These are phyloP conservation scores for Amorphotheca resinae DNA, from an alignment of 495 filamentous ascomycete genomes.

Conservation along the genomic window DNA sequence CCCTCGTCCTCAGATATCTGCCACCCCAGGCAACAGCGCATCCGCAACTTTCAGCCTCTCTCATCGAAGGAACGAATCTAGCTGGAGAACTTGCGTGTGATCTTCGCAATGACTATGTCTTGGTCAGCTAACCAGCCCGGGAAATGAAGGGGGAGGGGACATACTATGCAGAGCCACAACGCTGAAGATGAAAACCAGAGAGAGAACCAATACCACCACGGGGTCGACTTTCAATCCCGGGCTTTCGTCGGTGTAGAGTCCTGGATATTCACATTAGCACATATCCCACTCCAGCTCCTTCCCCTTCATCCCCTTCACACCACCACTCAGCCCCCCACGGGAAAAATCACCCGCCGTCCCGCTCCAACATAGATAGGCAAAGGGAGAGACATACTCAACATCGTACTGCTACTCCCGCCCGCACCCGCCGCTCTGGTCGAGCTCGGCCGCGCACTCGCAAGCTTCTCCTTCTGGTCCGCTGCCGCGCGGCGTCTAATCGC, in stretches of 20 bases:
- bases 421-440: slow-evolving; percentile 89
- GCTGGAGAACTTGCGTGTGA: slow-evolving; percentile 81
- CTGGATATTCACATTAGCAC: slow-evolving; percentile 24
- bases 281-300: neutral
- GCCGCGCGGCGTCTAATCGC: slow-evolving; percentile 88
- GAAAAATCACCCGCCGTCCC: neutral
- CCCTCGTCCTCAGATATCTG: too few species aligned
- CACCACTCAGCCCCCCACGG: neutral
- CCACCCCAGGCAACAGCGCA: too few species aligned
- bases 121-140: neutral
- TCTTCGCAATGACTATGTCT: slow-evolving; percentile 79
- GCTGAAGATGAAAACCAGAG: slow-evolving; percentile 94
- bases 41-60: too few species aligned
- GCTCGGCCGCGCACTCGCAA: slow-evolving; percentile 79
- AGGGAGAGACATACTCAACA: slow-evolving; percentile 60
- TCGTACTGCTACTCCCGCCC: slow-evolving; percentile 91
- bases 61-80: too few species aligned
- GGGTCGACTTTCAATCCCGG: slow-evolving; percentile 95
- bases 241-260: slow-evolving; percentile 96
- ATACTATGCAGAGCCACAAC: slow-evolving; percentile 94
- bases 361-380: neutral
- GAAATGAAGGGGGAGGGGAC: slow-evolving; percentile 22
- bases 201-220: slow-evolving; percentile 88
- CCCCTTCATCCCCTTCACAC: neutral
- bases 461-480: slow-evolving; percentile 88